Conservation (phyloP, 2,329 filamentous ascomycete species). For the Sordariomycetes sp. region DNA sequence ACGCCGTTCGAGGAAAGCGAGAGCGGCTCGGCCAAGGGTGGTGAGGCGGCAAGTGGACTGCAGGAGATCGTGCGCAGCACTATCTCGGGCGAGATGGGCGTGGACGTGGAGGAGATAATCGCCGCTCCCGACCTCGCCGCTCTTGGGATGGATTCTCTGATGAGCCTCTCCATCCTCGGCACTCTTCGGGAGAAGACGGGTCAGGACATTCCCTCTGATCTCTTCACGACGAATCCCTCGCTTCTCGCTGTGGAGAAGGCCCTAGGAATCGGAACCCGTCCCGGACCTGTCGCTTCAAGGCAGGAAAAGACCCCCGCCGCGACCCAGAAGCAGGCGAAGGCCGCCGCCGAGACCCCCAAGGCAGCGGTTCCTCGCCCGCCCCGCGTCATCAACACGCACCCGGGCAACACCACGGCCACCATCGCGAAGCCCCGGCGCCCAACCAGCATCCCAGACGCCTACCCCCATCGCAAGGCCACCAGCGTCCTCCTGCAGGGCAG, state of each 20-base stretch:
- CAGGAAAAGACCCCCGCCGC: not conserved
- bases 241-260: constrained; percentile 53
- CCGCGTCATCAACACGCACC: constrained; percentile 14
- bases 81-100: constrained; percentile 58
- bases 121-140: constrained; percentile 40
- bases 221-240: constrained; percentile 46
- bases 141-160: constrained; percentile 45
- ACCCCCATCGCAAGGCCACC: constrained; percentile 35
- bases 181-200: constrained; percentile 40
- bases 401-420: constrained; percentile 28
- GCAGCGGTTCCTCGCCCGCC: constrained; percentile 4
- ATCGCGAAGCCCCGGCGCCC: constrained; percentile 28
- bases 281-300: constrained; percentile 15
- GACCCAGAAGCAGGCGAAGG: constrained; percentile 16
- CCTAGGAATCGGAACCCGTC: constrained; percentile 36
- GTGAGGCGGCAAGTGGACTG: constrained; percentile 21
- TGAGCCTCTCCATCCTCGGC: constrained; percentile 41
- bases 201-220: constrained; percentile 40
- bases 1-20: constrained; percentile 39
- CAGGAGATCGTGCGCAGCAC: constrained; percentile 46
- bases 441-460: constrained; percentile 23
- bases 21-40: constrained; percentile 30
- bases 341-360: not conserved
- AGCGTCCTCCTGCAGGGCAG: constrained; percentile 36
- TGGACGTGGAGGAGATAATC: constrained; percentile 50